Conservation (phyloP, 495 filamentous ascomycete species). For the Penicillium argentinense region DNA sequence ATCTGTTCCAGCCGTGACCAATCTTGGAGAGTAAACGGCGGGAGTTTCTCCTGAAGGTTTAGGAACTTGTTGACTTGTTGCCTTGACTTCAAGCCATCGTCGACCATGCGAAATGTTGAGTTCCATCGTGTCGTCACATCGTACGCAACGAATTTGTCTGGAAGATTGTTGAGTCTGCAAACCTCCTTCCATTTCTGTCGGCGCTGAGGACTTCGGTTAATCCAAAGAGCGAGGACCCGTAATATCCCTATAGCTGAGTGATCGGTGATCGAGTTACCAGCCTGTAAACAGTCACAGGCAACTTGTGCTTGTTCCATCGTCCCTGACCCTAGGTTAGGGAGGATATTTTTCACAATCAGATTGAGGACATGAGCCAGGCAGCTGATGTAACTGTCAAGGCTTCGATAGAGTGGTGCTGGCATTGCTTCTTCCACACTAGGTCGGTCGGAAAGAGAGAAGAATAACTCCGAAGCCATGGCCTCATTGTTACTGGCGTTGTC, state of each 20-base stretch:
- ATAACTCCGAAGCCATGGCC: constrained; percentile 7
- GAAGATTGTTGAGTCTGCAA: background rate
- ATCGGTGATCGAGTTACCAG: background rate
- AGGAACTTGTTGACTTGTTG: background rate
- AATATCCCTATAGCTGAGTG: constrained; percentile 9
- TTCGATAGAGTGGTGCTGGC: background rate
- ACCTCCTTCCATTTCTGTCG: constrained; percentile 10
- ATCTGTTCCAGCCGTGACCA: constrained; percentile 6
- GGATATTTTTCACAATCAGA: constrained; percentile 15
- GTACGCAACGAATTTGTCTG: constrained; percentile 9
- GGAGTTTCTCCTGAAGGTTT: background rate
- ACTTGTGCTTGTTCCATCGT: background rate
- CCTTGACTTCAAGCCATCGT: constrained; percentile 1
- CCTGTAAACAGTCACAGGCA: no score
- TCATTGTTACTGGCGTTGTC: constrained; percentile 6
- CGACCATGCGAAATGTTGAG: constrained; percentile 9
- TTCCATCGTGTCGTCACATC: constrained; percentile 15
- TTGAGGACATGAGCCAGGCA: constrained; percentile 16
- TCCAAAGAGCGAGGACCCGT: constrained; percentile 13
- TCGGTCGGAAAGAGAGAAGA: background rate
- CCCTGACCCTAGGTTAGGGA: constrained; percentile 3
- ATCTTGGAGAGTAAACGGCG: constrained; percentile 1
- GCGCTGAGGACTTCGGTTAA: constrained; percentile 13
- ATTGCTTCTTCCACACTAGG: constrained; percentile 2
- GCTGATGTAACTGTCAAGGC: constrained; percentile 13